Conservation (phyloP, 805 yeast genomes). For the Novakomyces olei region DNA sequence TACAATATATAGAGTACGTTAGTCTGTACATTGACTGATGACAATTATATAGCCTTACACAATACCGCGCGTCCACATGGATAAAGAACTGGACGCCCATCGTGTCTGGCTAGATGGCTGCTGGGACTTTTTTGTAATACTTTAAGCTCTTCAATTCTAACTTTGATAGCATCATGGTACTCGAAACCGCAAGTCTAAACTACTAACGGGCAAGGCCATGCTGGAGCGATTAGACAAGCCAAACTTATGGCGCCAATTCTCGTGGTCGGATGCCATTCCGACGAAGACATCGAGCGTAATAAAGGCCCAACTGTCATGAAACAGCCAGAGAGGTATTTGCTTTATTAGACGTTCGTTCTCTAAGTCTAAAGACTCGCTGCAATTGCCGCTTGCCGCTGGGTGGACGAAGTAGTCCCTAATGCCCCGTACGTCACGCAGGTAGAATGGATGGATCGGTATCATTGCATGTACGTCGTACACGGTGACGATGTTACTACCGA, state of each 20-base stretch:
- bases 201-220: conserved; percentile 31
- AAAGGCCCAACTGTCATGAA: conserved; percentile 93
- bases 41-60: too few relatives aligned
- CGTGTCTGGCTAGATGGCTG: conserved; percentile 94
- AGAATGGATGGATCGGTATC: conserved; percentile 43
- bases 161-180: neutral
- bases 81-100: conserved; percentile 7
- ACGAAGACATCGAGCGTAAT: conserved; percentile 57
- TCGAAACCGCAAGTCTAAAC: neutral
- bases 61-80: too few relatives aligned
- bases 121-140: conserved; percentile 57
- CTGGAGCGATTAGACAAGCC: conserved; percentile 91
- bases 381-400: conserved; percentile 81
- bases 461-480: conserved; percentile 83
- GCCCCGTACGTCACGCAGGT: conserved; percentile 95
- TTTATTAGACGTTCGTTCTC: too few relatives aligned
- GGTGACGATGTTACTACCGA: conserved; percentile 97
- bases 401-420: conserved; percentile 38
- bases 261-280: conserved; percentile 78
- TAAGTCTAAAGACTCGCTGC: too few relatives aligned
- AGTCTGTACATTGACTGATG: too few relatives aligned
- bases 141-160: neutral
- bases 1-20: too few relatives aligned
- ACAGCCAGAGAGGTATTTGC: conserved; percentile 31
- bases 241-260: conserved; percentile 56